Evolutionary conservation across 768 basidiomycete species (phyloP).

Genomic region (Lyophyllum shimeji): DNA sequence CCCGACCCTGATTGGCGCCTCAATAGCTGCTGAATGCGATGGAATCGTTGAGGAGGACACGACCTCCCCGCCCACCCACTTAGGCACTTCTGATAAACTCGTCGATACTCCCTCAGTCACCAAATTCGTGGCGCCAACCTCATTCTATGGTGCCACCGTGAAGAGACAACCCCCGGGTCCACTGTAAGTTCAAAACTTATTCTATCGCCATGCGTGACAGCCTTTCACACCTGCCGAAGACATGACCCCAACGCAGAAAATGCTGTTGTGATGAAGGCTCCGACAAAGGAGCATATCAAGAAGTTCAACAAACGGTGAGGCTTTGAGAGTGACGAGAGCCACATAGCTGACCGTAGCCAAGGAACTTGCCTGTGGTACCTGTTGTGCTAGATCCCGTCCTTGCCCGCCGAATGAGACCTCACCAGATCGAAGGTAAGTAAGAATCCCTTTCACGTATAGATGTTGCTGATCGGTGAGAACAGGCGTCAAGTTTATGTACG

Average conservation of each 20-base stretch:
- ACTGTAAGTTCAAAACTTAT: slow-evolving; percentile 35
- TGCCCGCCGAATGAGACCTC: slow-evolving; percentile 71
- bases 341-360: slow-evolving; percentile 24
- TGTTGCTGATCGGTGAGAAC: background rate
- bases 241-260: slow-evolving; percentile 76
- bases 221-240: slow-evolving; percentile 31
- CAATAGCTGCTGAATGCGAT: background rate
- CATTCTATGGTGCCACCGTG: slow-evolving; percentile 56
- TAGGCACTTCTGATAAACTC: slow-evolving; percentile 6
- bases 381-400: slow-evolving; percentile 94
- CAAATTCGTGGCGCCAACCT: slow-evolving; percentile 51
- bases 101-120: slow-evolving; percentile 7
- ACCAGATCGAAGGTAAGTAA: slow-evolving; percentile 80
- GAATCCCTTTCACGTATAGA: background rate
- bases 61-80: background rate
- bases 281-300: slow-evolving; percentile 63
- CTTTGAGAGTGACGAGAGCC: background rate
- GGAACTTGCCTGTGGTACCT: slow-evolving; percentile 62
- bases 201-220: background rate
- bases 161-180: slow-evolving; percentile 40
- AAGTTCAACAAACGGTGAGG: slow-evolving; percentile 70
- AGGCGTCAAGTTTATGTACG: slow-evolving; percentile 91
- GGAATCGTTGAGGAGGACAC: slow-evolving; percentile 13
- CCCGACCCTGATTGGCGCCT: slow-evolving; percentile 35
- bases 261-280: slow-evolving; percentile 85